Percentiles rank a stretch among this genome's conserved stretches.
Evolutionary conservation across 164 flowering plant species (phyloP).

Genomic region (Cinnamomum chago): DNA sequence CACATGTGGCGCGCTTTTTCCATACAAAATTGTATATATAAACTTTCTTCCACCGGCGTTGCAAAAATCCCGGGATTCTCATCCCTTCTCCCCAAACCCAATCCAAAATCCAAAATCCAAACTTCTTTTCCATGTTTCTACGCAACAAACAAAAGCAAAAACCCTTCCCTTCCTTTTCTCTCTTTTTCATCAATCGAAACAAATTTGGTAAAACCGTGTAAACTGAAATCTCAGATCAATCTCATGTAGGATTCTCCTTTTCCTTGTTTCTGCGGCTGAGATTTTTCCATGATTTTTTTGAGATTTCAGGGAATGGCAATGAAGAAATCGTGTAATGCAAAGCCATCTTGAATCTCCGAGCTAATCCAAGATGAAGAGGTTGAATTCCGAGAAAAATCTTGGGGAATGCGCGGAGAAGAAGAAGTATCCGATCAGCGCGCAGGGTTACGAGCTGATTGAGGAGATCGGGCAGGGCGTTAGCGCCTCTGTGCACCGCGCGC

Average conservation of each 20-base stretch:
- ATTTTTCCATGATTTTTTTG: background rate
- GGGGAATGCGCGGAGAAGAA: slow-evolving; percentile 44
- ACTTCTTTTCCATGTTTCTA: background rate
- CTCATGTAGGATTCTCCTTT: background rate
- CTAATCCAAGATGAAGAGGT: slow-evolving; percentile 1
- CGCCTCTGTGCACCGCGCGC: slow-evolving; percentile 74
- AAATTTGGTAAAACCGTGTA: background rate
- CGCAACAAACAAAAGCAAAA: background rate
- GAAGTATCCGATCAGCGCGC: slow-evolving; percentile 76
- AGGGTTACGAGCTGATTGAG: slow-evolving; percentile 59
- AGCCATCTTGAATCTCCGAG: background rate
- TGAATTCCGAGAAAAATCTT: background rate
- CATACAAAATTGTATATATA: background rate
- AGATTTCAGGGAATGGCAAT: background rate
- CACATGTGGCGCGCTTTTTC: slow-evolving; percentile 6
- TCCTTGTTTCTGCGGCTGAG: background rate
- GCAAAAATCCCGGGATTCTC: too few species aligned
- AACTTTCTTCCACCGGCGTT: too few species aligned
- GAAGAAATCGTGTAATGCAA: background rate
- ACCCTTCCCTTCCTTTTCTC: background rate
- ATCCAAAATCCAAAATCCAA: background rate
- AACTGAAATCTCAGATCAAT: background rate
- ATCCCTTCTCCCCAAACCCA: background rate
- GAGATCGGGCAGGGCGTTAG: slow-evolving; percentile 84
- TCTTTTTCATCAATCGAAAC: background rate